Base-by-base conservation (phyloP, 2,329 filamentous ascomycete genomes). In the Aureobasidium lini region DNA sequence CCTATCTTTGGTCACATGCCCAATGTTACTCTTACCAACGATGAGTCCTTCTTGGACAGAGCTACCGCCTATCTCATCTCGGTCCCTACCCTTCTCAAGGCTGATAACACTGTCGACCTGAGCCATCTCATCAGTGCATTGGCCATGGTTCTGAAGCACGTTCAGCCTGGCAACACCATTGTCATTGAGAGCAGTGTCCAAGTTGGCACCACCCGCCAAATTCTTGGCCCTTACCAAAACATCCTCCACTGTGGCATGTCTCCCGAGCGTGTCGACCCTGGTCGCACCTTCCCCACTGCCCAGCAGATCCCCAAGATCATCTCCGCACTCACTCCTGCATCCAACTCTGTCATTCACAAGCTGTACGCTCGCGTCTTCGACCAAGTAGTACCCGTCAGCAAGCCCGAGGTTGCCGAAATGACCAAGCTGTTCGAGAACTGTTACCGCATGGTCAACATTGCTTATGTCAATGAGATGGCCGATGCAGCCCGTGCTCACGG, bases 371-470 rank as follows among this genome's bases (percentile, higher is more conserved):
- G 68, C n/a, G 77, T 76, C 1, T 82, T 81, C 62, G 71, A 80
- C 52, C 66, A 68, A 0, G 70, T 82, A 6, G 71, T 82, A 6
- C 72, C 76, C 0, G 79, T 82, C 32, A 79, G 77, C 10, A 70
- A 68, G 32, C 79, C 80, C 1, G 81, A 83, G 64, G 79, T 81
- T 1, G 81, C 81, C 1, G 81, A 83, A 67, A 82, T 83, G 78
- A 79, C 76, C 62, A 83, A 83, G 68, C 69, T 83, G 11, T 83
- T 81, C 64, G 80, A 83, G 61, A 83, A 83, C 65, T 83, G 81
- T 65, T 79, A 82, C 65, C 57, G 64, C 28, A 65, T 65, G 64
- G 60, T 65, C 49, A 63, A 62, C 58, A 64, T 64, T 34, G 64
- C 64, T 18, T 65, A 63, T 23, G 64, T 60, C 39, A 65, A 65